A percentile compares a stretch with the other conserved stretches of the same genome.
phyloP scores from a whole-genome alignment of 2,329 filamentous ascomycete genomes.

The Dryadomyces quercivorus region DNA sequence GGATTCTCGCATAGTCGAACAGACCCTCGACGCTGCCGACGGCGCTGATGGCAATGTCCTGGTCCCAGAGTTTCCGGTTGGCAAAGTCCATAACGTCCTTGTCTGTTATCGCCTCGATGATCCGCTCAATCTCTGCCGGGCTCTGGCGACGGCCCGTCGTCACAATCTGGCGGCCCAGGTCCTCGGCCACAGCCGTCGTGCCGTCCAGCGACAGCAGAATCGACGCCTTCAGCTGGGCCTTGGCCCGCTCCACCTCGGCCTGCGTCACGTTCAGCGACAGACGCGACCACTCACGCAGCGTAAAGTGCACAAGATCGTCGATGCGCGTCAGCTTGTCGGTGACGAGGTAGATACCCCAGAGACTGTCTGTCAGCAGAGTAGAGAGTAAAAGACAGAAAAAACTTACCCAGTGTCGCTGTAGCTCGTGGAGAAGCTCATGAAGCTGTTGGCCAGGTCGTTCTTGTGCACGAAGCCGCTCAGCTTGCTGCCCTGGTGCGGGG shows the following conservation, averaged over 20 bases:
- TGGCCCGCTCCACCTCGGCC: conserved; percentile 93
- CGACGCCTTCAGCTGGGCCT: conserved; percentile 97
- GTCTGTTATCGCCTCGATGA: conserved; percentile 78
- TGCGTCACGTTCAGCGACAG: conserved; percentile 79
- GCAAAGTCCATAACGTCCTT: conserved; percentile 98
- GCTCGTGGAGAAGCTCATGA: conserved; percentile 99
- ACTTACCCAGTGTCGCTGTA: conserved; percentile 97
- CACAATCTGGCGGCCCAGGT: conserved; percentile 96
- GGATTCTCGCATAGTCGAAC: conserved; percentile 49
- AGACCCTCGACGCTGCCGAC: conserved; percentile 86
- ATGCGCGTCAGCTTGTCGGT: conserved; percentile 77
- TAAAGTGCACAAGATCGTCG: conserved; percentile 96
- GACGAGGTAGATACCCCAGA: conserved; percentile 99
- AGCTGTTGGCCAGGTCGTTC: conserved; percentile 95
- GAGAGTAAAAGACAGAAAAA: background rate
- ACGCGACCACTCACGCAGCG: conserved; percentile 95
- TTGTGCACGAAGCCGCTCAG: conserved; percentile 90
- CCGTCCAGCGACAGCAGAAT: conserved; percentile 95
- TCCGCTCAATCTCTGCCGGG: conserved; percentile 88
- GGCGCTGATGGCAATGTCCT: conserved; percentile 86
- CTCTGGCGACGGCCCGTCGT: conserved; percentile 87
- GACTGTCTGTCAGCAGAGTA: conserved; percentile 38
- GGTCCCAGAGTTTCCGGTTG: conserved; percentile 91
- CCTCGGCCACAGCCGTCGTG: conserved; percentile 93
- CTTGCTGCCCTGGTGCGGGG: conserved; percentile 95